These are phyloP conservation scores for Teratosphaeria zuluensis DNA, from an alignment of 2,329 filamentous ascomycete species.

Conservation along the genomic window DNA sequence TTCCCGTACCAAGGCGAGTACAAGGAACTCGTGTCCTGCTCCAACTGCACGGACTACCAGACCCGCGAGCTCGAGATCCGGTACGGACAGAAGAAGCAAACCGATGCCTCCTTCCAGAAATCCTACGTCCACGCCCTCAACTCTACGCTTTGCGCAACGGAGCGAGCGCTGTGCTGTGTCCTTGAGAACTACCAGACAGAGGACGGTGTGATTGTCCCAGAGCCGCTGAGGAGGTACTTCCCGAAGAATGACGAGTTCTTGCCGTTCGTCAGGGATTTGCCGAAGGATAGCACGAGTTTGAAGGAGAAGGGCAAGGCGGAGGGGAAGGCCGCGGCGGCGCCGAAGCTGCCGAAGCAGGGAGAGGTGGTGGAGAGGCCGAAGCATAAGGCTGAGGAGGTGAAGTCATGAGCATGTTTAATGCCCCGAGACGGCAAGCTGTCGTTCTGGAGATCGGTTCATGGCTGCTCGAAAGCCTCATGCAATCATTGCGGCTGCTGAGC, in stretches of 20 bases:
- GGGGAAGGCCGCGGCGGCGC: constrained; percentile 13
- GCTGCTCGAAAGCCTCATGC: too few species aligned
- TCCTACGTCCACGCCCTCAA: constrained; percentile 92
- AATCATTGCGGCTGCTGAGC: not conserved
- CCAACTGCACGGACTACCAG: constrained; percentile 98
- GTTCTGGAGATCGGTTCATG: not conserved
- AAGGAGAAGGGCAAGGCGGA: constrained; percentile 38
- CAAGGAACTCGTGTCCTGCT: constrained; percentile 95
- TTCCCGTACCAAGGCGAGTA: constrained; percentile 95
- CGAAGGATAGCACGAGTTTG: constrained; percentile 60
- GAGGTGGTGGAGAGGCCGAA: constrained; percentile 26
- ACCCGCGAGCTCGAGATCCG: constrained; percentile 87
- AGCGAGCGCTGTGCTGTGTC: constrained; percentile 85
- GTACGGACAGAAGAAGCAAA: constrained; percentile 73
- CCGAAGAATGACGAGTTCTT: constrained; percentile 84
- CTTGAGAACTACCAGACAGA: constrained; percentile 95
- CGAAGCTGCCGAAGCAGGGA: constrained; percentile 20
- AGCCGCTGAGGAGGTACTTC: constrained; percentile 79
- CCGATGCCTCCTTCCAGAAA: constrained; percentile 64
- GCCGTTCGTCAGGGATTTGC: constrained; percentile 75
- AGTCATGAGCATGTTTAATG: too few species aligned
- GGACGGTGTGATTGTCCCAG: constrained; percentile 73
- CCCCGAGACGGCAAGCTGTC: too few species aligned
- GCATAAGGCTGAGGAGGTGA: constrained; percentile 17
- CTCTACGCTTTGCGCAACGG: constrained; percentile 81